These are phyloP conservation scores for Chloranthus sessilifolius DNA, from an alignment of 164 flowering plant genomes.

Conservation along the genomic window DNA sequence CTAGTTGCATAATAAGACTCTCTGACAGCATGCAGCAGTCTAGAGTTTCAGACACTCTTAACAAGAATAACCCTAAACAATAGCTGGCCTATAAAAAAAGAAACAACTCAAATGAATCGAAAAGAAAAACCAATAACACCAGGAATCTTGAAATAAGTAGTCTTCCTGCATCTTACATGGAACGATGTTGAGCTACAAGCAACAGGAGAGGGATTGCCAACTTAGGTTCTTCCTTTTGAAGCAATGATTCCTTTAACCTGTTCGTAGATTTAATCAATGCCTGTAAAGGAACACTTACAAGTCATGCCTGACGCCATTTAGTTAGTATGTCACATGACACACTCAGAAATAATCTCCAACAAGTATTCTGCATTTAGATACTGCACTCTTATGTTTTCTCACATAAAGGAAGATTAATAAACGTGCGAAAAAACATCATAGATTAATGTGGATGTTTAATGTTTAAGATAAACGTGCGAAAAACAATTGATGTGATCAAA, in stretches of 20 bases:
- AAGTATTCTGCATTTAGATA: too few relatives aligned
- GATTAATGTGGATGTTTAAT: too few relatives aligned
- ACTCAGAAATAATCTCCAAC: too few relatives aligned
- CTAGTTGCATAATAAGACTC: background rate
- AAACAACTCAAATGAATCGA: background rate
- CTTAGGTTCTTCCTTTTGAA: conserved; percentile 90
- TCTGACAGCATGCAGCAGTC: too few relatives aligned
- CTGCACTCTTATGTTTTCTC: too few relatives aligned
- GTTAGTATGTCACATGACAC: background rate
- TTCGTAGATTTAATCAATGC: conserved; percentile 85
- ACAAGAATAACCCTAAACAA: background rate
- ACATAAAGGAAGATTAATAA: too few relatives aligned
- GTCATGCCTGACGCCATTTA: background rate
- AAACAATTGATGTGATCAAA: too few relatives aligned
- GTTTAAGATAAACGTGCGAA: too few relatives aligned
- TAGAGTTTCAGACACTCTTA: too few relatives aligned
- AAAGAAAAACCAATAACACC: background rate
- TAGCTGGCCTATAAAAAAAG: background rate
- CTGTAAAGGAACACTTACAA: conserved; percentile 33
- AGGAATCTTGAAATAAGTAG: background rate
- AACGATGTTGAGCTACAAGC: conserved; percentile 93
- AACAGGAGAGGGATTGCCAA: conserved; percentile 90
- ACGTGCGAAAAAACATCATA: too few relatives aligned
- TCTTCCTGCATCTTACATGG: conserved; percentile 55
- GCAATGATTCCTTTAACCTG: conserved; percentile 82